A percentile compares a stretch with the other conserved stretches of the same genome.
phyloP scores from a whole-genome alignment of 192 early-diverging fungal genomes.

The Umbelopsis ramanniana region DNA sequence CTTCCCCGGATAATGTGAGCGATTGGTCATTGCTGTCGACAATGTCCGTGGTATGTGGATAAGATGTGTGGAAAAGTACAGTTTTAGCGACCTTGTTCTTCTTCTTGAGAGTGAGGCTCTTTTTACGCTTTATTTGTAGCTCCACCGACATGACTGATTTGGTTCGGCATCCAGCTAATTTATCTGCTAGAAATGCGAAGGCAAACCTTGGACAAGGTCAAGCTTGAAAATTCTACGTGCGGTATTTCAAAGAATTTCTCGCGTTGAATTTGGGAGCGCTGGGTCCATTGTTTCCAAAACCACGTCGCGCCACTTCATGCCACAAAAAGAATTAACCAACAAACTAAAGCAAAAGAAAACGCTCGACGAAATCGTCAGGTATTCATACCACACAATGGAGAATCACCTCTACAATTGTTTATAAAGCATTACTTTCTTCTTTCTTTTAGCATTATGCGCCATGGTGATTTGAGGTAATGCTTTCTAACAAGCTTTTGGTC shows the following conservation, averaged over 20 bases:
- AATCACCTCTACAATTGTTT: neutral
- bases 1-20: neutral
- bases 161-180: neutral
- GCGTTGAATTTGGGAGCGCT: no score
- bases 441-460: neutral
- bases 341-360: conserved; percentile 1
- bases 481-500: no score
- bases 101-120: neutral
- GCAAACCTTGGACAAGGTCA: neutral
- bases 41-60: neutral
- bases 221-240: no score
- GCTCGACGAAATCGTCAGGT: conserved; percentile 11
- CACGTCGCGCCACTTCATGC: neutral
- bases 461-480: neutral
- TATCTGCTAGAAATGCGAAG: neutral
- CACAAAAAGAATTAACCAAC: neutral
- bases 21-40: neutral
- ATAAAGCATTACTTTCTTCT: neutral
- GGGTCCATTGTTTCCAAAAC: neutral
- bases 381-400: neutral
- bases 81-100: neutral
- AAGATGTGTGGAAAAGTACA: neutral
- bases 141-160: conserved; percentile 1
- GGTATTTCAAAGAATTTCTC: no score
- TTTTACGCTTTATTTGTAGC: conserved; percentile 1